Conservation (phyloP, 495 filamentous ascomycete species). For the Hyaloscypha variabilis region DNA sequence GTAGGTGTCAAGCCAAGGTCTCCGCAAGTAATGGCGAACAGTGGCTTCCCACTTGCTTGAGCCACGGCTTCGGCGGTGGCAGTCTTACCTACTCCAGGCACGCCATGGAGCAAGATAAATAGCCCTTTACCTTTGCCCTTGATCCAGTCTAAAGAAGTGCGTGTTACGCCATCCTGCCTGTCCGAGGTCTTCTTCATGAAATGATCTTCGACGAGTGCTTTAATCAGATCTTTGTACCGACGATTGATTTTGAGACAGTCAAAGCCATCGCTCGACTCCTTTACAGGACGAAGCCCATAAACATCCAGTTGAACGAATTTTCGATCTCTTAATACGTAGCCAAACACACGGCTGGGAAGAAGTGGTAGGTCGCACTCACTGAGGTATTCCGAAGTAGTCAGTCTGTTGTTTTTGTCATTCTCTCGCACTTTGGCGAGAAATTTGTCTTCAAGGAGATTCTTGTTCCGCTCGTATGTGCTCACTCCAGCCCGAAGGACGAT, state of each 20-base stretch:
- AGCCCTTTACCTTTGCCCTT: constrained; percentile 44
- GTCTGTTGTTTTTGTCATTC: not conserved
- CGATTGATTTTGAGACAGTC: constrained; percentile 37
- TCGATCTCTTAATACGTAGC: constrained; percentile 42
- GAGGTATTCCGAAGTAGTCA: constrained; percentile 22
- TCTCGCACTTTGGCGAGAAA: not conserved
- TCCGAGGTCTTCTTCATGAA: constrained; percentile 25
- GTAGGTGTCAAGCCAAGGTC: constrained; percentile 37
- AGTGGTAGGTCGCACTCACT: constrained; percentile 38
- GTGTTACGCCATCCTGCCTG: not conserved
- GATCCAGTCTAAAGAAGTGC: not conserved
- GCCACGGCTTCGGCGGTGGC: constrained; percentile 45
- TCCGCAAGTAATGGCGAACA: constrained; percentile 43
- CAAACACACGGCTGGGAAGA: constrained; percentile 42
- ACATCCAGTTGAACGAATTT: constrained; percentile 18
- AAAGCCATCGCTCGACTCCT: constrained; percentile 1
- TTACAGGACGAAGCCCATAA: not conserved
- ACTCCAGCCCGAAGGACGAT: not conserved
- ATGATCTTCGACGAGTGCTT: constrained; percentile 43
- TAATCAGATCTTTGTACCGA: constrained; percentile 50
- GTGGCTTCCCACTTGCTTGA: constrained; percentile 32
- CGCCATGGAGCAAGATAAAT: constrained; percentile 55
- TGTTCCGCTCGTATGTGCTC: not conserved
- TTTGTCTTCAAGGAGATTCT: not conserved
- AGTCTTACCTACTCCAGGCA: constrained; percentile 54